Conservation (phyloP, 2,329 filamentous ascomycete genomes). For the Chaetomium sp. region DNA sequence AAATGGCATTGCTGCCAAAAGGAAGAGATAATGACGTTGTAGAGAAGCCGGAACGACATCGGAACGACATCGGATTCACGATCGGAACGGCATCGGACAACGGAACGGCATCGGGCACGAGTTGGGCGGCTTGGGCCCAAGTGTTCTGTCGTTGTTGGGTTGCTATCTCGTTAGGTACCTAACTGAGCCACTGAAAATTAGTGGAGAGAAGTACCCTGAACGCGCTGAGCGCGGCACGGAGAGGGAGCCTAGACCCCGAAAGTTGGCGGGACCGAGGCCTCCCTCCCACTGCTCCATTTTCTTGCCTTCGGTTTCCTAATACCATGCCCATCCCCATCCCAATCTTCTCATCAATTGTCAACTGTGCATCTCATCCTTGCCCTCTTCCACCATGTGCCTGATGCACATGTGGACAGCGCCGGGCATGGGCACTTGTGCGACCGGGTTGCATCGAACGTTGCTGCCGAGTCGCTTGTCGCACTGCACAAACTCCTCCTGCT, state of each 20-base stretch:
- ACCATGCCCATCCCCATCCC: neutral
- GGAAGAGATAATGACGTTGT: neutral
- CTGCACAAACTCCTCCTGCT: conserved; percentile 20
- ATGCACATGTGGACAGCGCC: conserved; percentile 19
- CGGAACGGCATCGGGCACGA: neutral
- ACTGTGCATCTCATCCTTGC: conserved; percentile 23
- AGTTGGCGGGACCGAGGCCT: neutral
- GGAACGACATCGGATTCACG: neutral
- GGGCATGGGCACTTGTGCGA: neutral
- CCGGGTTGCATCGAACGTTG: conserved; percentile 25
- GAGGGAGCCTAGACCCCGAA: neutral
- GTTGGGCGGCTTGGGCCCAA: too few species aligned
- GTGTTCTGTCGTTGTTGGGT: neutral
- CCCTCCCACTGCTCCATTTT: neutral
- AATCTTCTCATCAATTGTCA: neutral
- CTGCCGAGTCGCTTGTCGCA: conserved; percentile 24
- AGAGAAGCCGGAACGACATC: neutral
- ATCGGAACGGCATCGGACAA: neutral
- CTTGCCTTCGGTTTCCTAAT: neutral
- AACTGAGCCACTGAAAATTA: neutral
- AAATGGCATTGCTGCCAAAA: neutral
- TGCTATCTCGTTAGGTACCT: neutral
- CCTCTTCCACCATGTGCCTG: conserved; percentile 23
- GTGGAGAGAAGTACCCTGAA: neutral
- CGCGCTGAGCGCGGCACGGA: neutral